Evolutionary conservation across 495 filamentous ascomycete species (phyloP), one percentile per base, ranked within the genome.

Genomic region (Amphirosellinia nigrospora): DNA sequence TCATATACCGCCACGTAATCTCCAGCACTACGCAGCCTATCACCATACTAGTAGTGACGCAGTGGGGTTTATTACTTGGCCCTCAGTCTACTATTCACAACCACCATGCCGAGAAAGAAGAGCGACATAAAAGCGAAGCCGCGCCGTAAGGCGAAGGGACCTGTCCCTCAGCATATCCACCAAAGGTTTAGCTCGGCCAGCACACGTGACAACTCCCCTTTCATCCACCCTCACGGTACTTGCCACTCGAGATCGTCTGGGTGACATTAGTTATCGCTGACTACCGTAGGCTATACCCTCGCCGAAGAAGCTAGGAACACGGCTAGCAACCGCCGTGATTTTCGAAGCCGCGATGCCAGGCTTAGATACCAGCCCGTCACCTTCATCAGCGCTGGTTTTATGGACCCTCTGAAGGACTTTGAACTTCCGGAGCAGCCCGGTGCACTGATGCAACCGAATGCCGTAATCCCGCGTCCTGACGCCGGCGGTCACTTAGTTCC

Each of bases 221-320:
- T 55, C 55, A 7, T 38, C 34, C 30, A 43, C 26, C 5, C 46
- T 19, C 60, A 70, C 21, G 65, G 67, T 73, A 74, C 67, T 71
- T 77, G 19, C 23, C 23, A n/a, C 50, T 32, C 60, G 21, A 19
- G 13, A 26, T 46, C 9, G 34, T 34, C 68, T 23, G 8, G 15
- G 30, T 16, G 23, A 58, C 19, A 36, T 38, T 13, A 73, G 69
- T 28, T 38, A 16, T 36, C 23, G 58, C 68, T 74, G 60, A 64
- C 60, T 21, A 28, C 45, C 41, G 15, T 16, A 82, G 84, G 74
- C 32, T 88, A 92, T 69, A 89, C 90, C 0, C 85, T 96, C 81
- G 83, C 85, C 61, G 89, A 96, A 65, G 93, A 93, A 80, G 94
- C 92, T 68, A 88, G 87, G 58, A 91, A 93, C 71, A 95, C 93